A percentile compares a stretch with the other conserved stretches of the same genome.
Conservation (phyloP, 495 filamentous ascomycete genomes). For the Arthonia radiata region DNA sequence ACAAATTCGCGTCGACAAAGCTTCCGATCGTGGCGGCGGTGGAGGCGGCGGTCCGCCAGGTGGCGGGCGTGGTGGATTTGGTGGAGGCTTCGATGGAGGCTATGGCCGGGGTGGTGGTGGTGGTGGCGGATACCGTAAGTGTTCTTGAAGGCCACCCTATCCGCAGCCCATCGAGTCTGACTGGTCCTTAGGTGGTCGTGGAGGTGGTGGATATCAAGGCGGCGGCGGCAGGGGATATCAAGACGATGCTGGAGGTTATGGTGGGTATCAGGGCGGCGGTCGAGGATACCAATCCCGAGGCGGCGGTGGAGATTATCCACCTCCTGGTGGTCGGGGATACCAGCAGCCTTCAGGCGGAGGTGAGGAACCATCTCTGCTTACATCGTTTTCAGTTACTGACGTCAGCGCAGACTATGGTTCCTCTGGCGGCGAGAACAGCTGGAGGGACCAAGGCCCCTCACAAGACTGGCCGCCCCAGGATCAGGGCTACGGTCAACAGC, state of each 20-base stretch:
- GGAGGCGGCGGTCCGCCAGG: constrained; percentile 24
- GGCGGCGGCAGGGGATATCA: constrained; percentile 8
- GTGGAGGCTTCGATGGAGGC: constrained; percentile 4
- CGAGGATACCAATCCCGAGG: constrained; percentile 1
- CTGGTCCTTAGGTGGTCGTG: constrained; percentile 4
- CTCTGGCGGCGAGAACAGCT: neutral
- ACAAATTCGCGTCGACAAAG: constrained; percentile 85
- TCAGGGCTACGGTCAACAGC: too few relatives aligned
- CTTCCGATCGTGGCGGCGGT: constrained; percentile 48
- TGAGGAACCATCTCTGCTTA: neutral
- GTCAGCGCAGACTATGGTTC: constrained; percentile 1
- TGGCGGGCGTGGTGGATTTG: constrained; percentile 18
- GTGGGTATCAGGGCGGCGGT: constrained; percentile 6
- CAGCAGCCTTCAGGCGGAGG: too few relatives aligned
- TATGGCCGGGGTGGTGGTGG: constrained; percentile 4
- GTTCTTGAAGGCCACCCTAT: neutral
- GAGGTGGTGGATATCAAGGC: constrained; percentile 4
- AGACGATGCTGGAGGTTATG: constrained; percentile 8
- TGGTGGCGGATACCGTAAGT: constrained; percentile 5
- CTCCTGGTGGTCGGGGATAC: too few relatives aligned
- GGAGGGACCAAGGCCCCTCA: constrained; percentile 1
- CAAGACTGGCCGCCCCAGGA: too few relatives aligned
- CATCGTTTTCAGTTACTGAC: constrained; percentile 1
- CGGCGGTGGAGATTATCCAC: constrained; percentile 4
- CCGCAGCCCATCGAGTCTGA: neutral